Conservation (phyloP, 768 basidiomycete species). For the Lactifluus pinguis region DNA sequence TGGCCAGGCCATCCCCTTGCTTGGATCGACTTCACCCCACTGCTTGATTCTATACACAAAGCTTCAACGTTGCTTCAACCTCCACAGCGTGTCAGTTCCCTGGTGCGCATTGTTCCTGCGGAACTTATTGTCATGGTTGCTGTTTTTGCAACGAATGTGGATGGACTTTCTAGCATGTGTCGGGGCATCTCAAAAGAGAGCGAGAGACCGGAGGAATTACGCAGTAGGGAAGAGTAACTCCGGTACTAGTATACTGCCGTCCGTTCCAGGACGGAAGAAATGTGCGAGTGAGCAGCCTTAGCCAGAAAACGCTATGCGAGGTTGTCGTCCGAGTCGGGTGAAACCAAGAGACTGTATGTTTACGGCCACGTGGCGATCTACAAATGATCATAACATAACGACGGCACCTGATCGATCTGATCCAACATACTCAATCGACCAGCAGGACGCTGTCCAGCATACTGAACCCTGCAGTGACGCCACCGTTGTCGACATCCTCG, state of each 20-base stretch:
- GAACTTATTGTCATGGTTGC: constrained; percentile 79
- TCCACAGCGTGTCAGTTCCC: constrained; percentile 61
- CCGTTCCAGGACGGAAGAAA: constrained; percentile 55
- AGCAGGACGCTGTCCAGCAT: constrained; percentile 36
- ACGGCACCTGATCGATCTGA: too few species aligned
- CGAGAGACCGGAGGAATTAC: constrained; percentile 29
- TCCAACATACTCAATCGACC: constrained; percentile 23
- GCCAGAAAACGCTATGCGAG: constrained; percentile 62
- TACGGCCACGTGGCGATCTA: too few species aligned
- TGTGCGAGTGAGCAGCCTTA: constrained; percentile 55
- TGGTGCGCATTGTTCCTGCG: constrained; percentile 54
- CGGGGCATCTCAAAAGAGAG: constrained; percentile 23
- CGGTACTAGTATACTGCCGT: constrained; percentile 46
- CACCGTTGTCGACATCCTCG: constrained; percentile 86
- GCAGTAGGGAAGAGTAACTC: constrained; percentile 33
- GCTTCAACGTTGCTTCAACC: constrained; percentile 49
- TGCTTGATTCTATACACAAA: constrained; percentile 24
- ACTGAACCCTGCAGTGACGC: constrained; percentile 49
- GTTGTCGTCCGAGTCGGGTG: constrained; percentile 50
- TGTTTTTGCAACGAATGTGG: constrained; percentile 52
- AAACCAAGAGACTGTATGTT: constrained; percentile 29
- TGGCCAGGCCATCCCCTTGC: constrained; percentile 71
- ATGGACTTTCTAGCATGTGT: constrained; percentile 24
- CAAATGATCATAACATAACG: too few species aligned
- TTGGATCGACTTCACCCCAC: constrained; percentile 53